A percentile compares a stretch with the other conserved stretches of the same genome.
These are phyloP conservation scores for Cyclocybe cylindracea DNA, from an alignment of 768 basidiomycete species.

Conservation along the genomic window DNA sequence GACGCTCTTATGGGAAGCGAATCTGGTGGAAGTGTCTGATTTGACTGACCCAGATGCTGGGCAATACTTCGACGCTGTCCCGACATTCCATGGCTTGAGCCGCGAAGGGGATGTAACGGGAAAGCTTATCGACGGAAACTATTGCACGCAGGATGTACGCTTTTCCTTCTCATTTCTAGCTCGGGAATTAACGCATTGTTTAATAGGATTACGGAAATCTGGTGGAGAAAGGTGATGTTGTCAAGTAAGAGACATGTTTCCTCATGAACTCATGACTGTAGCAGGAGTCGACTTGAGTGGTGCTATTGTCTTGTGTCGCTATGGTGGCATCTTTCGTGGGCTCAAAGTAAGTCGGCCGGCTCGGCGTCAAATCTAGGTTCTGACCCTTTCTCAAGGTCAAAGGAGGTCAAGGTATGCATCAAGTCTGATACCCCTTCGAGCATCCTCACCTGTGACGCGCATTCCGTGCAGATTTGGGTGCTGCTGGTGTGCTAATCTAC, in stretches of 20 bases:
- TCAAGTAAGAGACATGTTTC: background rate
- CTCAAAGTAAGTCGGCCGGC: conserved; percentile 56
- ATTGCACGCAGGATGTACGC: conserved; percentile 64
- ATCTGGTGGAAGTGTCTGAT: conserved; percentile 30
- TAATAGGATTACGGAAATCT: conserved; percentile 53
- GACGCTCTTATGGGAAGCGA: conserved; percentile 45
- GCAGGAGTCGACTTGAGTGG: conserved; percentile 72
- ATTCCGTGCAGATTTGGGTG: conserved; percentile 53
- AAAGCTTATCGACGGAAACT: conserved; percentile 74
- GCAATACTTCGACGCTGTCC: conserved; percentile 64
- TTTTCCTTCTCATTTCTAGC: background rate
- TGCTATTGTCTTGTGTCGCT: conserved; percentile 75
- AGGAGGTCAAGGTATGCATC: conserved; percentile 59
- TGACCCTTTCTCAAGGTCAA: conserved; percentile 51
- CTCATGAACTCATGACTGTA: background rate
- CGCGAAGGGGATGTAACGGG: conserved; percentile 74
- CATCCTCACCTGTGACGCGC: background rate
- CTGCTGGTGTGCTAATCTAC: conserved; percentile 76
- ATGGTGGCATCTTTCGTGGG: conserved; percentile 79
- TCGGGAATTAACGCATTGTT: background rate
- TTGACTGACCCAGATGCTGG: conserved; percentile 73
- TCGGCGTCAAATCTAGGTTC: background rate
- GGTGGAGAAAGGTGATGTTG: conserved; percentile 30
- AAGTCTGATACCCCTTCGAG: background rate
- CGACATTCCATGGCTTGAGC: conserved; percentile 85